Percentiles rank a stretch among this genome's conserved stretches.
These are phyloP conservation scores for Eucalyptus pauciflora DNA, from an alignment of 345 rosid genomes.

Conservation along the genomic window DNA sequence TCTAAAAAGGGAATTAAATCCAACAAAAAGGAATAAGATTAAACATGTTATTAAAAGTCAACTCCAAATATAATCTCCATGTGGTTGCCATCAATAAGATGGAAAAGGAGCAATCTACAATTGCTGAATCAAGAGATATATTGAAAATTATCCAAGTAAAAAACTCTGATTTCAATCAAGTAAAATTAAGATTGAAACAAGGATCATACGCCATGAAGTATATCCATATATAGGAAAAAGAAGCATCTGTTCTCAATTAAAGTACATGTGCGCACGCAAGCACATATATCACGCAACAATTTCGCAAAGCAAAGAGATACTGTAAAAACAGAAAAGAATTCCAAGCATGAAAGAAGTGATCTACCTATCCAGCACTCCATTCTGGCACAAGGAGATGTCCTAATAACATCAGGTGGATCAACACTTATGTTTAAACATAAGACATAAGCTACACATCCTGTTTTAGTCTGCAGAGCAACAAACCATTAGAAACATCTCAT, in stretches of 20 bases:
- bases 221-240: background rate
- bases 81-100: background rate
- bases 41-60: background rate
- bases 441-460: slow-evolving; percentile 94
- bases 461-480: slow-evolving; percentile 69
- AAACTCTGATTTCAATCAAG: background rate
- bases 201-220: background rate
- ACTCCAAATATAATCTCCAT: background rate
- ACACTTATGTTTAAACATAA: slow-evolving; percentile 93
- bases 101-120: background rate
- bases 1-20: slow-evolving; percentile 28
- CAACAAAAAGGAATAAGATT: background rate
- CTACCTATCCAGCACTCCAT: slow-evolving; percentile 99
- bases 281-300: background rate
- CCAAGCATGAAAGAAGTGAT: slow-evolving; percentile 1
- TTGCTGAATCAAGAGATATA: background rate
- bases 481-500: background rate
- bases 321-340: background rate
- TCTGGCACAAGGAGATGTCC: slow-evolving; percentile 99
- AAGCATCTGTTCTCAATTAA: background rate
- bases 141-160: background rate
- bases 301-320: background rate
- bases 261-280: background rate
- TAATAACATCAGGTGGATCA: slow-evolving; percentile 99
- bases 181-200: background rate